Percentiles rank a stretch among this genome's conserved stretches.
Conservation (phyloP, 345 rosid genomes). For the Erysimum cheiranthoides region DNA sequence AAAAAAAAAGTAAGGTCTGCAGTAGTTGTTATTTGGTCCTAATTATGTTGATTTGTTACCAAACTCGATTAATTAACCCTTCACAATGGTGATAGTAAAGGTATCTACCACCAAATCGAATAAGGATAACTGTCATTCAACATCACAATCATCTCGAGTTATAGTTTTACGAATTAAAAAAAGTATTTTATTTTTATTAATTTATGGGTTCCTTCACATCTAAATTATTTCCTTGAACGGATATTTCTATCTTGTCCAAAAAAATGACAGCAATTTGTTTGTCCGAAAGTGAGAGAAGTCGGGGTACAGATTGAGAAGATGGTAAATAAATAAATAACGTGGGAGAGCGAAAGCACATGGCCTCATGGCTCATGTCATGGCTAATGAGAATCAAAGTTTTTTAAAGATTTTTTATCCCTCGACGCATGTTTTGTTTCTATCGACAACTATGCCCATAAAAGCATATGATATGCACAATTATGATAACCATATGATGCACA, state of each 20-base stretch:
- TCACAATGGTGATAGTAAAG: constrained; percentile 8
- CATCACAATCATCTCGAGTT: constrained; percentile 8
- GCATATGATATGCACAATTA: constrained; percentile 39
- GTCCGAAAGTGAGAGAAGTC: constrained; percentile 39
- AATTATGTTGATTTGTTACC: constrained; percentile 40
- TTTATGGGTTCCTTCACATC: constrained; percentile 12
- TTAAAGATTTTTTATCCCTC: constrained; percentile 2
- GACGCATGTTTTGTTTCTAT: constrained; percentile 38
- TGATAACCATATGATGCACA: constrained; percentile 37
- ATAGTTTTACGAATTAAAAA: neutral
- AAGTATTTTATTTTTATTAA: neutral
- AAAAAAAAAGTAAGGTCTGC: neutral
- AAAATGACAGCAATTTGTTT: constrained; percentile 34
- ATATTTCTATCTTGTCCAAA: constrained; percentile 22
- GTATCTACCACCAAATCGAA: constrained; percentile 20
- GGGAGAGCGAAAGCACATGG: constrained; percentile 35
- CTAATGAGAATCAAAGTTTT: constrained; percentile 26
- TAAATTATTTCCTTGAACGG: constrained; percentile 22
- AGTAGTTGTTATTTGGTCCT: constrained; percentile 27
- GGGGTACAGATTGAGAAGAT: constrained; percentile 3
- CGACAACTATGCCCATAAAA: constrained; percentile 43
- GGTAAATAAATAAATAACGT: constrained; percentile 32
- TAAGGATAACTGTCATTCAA: neutral
- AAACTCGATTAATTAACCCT: constrained; percentile 25
- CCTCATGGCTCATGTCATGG: constrained; percentile 27